Evolutionary conservation across 1,139 yeast species (phyloP).

Genomic region (Yamadazyma blattariae): DNA sequence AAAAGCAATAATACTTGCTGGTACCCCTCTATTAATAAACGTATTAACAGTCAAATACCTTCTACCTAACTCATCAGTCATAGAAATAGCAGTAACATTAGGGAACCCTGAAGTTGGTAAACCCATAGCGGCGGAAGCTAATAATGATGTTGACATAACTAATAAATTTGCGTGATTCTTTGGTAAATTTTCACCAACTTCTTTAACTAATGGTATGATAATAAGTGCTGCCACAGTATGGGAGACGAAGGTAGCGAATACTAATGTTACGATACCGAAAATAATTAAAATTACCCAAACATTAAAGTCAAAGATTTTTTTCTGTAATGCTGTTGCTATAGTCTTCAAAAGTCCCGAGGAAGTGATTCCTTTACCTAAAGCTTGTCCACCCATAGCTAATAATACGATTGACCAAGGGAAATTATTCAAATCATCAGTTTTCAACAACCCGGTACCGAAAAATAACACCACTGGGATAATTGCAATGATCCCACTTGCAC

Average conservation of each 20-base stretch:
- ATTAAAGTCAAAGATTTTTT: conserved; percentile 55
- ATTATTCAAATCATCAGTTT: conserved; percentile 85
- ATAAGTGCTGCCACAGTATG: conserved; percentile 96
- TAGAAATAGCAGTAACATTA: conserved; percentile 89
- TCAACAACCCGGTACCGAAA: conserved; percentile 83
- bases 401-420: conserved; percentile 93
- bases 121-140: conserved; percentile 94
- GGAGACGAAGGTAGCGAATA: conserved; percentile 89
- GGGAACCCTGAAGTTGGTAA: conserved; percentile 97
- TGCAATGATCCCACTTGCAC: conserved; percentile 89
- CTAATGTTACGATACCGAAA: conserved; percentile 74
- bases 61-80: conserved; percentile 86
- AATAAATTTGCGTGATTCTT: conserved; percentile 69
- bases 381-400: conserved; percentile 95
- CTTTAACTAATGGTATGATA: conserved; percentile 81
- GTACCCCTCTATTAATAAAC: conserved; percentile 85
- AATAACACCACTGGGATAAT: conserved; percentile 78
- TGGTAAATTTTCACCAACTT: conserved; percentile 74
- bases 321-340: conserved; percentile 68
- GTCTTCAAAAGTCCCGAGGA: conserved; percentile 83
- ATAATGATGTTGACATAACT: conserved; percentile 79
- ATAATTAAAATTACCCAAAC: conserved; percentile 67
- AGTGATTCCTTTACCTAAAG: conserved; percentile 87
- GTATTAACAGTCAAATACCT: conserved; percentile 80
- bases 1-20: conserved; percentile 71